Evolutionary conservation across 441 rosid genomes (phyloP), one percentile per base, ranked within the genome.

Genomic region (Oxalis stricta): DNA sequence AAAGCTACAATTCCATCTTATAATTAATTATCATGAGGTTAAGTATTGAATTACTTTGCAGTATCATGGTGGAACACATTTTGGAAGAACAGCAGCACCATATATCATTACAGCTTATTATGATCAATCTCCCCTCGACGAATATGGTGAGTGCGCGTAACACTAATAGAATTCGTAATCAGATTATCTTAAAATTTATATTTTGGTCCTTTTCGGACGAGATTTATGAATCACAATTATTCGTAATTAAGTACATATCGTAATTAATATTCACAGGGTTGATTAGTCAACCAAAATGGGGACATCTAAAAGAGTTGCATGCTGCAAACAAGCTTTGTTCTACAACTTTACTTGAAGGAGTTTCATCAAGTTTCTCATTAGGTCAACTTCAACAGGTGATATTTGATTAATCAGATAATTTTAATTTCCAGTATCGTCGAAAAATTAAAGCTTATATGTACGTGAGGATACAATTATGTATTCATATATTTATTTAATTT

Each of bases 31-130:
- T n/a, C n/a, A n/a, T n/a, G n/a, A n/a, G n/a, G n/a, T n/a, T n/a
- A n/a, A n/a, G n/a, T n/a, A n/a, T n/a, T n/a, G n/a, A n/a, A n/a
- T n/a, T n/a, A n/a, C n/a, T n/a, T 48, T 37, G 16, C 23, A 88
- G 97, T 88, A 75, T 49, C 97, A 88, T 29, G 97, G 97, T 11
- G 94, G 92, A 42, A 79, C 97, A 3, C 84, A 84, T 67, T 82
- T 89, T 16, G 98, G 92, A 39, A 74, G 95, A 63, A 80, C 84
- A 14, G 69, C 77, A 5, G 50, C 98, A 1, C 71, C 88, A 8
- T 82, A 80, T 53, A 53, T 80, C 38, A 76, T 78, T 39, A 75
- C 86, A 43, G 47, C 84, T 31, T 89, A 89, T 47, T 89, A 89
- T 7, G 95, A 89, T 60, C 86, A 82, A 64, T 92, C 98, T 63